Percentiles rank a stretch among this genome's conserved stretches.
Conservation (phyloP, 2,329 filamentous ascomycete species). For the Huntiella abstrusa region DNA sequence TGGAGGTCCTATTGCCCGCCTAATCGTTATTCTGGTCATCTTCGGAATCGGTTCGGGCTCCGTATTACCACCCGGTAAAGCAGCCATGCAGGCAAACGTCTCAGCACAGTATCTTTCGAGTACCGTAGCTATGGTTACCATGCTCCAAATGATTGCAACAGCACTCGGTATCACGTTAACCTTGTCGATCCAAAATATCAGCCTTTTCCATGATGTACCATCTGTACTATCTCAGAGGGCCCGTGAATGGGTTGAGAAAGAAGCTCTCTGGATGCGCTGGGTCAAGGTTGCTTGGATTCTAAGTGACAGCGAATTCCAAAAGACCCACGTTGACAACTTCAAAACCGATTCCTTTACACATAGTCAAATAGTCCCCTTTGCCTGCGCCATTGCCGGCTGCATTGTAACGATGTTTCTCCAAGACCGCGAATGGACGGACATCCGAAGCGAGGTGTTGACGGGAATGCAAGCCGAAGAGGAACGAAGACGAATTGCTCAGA, state of each 20-base stretch:
- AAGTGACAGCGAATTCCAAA: background rate
- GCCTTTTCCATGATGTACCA: background rate
- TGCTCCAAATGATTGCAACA: conserved; percentile 1
- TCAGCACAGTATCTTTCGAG: conserved; percentile 1
- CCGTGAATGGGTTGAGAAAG: too few species aligned
- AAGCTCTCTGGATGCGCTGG: background rate
- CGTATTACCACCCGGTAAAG: conserved; percentile 2
- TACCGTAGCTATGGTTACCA: conserved; percentile 1
- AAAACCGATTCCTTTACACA: background rate
- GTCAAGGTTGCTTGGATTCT: background rate
- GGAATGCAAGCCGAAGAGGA: background rate
- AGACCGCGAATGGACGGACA: conserved; percentile 4
- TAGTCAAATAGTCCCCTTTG: background rate
- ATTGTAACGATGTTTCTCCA: background rate
- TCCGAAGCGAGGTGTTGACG: conserved; percentile 1
- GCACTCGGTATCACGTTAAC: background rate
- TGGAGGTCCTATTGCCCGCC: background rate
- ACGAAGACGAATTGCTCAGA: background rate
- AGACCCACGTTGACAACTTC: too few species aligned
- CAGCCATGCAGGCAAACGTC: conserved; percentile 4
- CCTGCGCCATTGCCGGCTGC: background rate
- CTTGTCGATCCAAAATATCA: background rate
- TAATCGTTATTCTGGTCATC: conserved; percentile 5
- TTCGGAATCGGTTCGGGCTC: conserved; percentile 2
- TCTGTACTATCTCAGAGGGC: too few species aligned